Base-by-base conservation (phyloP, 306 rosid genomes). In the Adenanthera pavonina region DNA sequence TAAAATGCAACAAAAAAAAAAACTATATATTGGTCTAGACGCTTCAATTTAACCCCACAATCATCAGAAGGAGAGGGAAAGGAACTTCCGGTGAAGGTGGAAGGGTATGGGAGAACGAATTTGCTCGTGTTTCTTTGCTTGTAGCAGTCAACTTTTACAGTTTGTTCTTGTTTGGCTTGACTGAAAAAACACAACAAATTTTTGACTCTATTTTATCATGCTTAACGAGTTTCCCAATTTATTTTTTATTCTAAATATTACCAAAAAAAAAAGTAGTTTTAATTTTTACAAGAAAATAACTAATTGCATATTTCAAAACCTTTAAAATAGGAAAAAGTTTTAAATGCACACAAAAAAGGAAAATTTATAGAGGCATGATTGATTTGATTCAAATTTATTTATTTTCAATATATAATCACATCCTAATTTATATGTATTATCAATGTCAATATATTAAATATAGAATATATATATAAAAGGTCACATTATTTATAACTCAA, bases 111-210 rank as follows among this genome's bases (percentile, higher is more conserved):
- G 48, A 67, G 60, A 61, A 69, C 4, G 16, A 68, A 75, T 62
- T 41, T 17, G 16, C 53, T 11, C 36, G 3, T 8, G 35, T 47
- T 41, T 65, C 56, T 61, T 87, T 82, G 81, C 74, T 73, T 72
- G 52, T 72, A 74, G 57, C 67, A 81, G 87, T 80, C 76, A 81
- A 61, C 64, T 78, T 84, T 74, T 25, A 77, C 86, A 46, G 73
- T 79, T 72, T 2, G 69, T 7, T 49, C 35, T 60, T 5, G 41
- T 79, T 48, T 71, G 17, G 0, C 38, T 36, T 43, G 46, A 43
- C 80, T 69, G 46, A 34, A 47, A n/a, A 70, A 56, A 44, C 44
- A 61, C 61, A 79, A 59, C 77, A 77, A 82, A n/a, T 14, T 78
- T 25, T 67, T 81, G 82, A 76, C 47, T 81, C 53, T 59, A 49